These are phyloP conservation scores for Coniochaeta sp. DNA, from an alignment of 2,329 filamentous ascomycete species.

Conservation along the genomic window DNA sequence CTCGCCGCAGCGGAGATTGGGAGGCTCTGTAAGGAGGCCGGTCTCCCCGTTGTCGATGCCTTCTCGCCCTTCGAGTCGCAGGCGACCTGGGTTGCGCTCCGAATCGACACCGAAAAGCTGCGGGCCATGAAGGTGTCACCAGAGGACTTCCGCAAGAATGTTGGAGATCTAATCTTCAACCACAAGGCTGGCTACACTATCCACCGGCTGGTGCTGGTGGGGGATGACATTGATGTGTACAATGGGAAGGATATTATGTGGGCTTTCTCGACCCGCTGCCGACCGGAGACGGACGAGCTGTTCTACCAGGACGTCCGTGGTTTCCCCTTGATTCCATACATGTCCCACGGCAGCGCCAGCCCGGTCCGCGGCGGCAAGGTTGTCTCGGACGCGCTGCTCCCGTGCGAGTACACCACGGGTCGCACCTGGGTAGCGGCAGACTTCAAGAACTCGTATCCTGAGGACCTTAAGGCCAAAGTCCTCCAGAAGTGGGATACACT, in stretches of 20 bases:
- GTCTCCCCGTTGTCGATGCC: conserved; percentile 34
- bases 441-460: conserved; percentile 27
- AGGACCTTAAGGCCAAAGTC: conserved; percentile 30
- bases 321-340: conserved; percentile 39
- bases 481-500: conserved; percentile 23
- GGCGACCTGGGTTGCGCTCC: conserved; percentile 41
- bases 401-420: conserved; percentile 31
- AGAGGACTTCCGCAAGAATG: conserved; percentile 25
- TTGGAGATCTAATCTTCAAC: conserved; percentile 35
- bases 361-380: conserved; percentile 33
- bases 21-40: conserved; percentile 23
- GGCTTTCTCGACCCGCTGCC: conserved; percentile 39
- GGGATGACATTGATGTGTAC: conserved; percentile 42
- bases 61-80: conserved; percentile 37
- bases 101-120: conserved; percentile 50
- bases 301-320: conserved; percentile 35
- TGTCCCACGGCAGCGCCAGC: conserved; percentile 29
- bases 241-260: conserved; percentile 38
- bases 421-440: conserved; percentile 18
- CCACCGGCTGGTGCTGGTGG: conserved; percentile 35
- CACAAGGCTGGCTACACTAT: conserved; percentile 34
- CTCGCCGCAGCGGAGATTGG: conserved; percentile 35
- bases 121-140: conserved; percentile 44
- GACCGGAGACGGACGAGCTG: conserved; percentile 33
- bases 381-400: conserved; percentile 34